Percentiles rank a stretch among this genome's conserved stretches.
Conservation (phyloP, 345 rosid genomes). For the Eucalyptus marginata region DNA sequence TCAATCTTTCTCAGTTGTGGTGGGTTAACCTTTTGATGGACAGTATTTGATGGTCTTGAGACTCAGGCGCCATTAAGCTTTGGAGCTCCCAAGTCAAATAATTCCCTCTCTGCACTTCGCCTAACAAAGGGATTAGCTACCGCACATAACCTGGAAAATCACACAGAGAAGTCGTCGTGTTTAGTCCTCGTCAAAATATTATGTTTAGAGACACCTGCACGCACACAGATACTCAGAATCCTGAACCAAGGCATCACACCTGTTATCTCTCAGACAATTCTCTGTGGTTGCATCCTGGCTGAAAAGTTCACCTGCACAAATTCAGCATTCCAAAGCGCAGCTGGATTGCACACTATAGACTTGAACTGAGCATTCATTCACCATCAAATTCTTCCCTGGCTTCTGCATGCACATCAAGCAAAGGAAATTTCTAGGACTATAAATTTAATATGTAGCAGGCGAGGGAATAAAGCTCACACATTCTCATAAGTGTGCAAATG, state of each 20-base stretch:
- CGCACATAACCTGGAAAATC: constrained; percentile 44
- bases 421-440: neutral
- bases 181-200: too few relatives aligned
- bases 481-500: neutral
- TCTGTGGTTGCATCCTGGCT: constrained; percentile 34
- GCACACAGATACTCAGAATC: neutral
- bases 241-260: constrained; percentile 19
- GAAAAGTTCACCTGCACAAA: constrained; percentile 81
- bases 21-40: constrained; percentile 3
- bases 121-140: constrained; percentile 51
- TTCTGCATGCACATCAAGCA: constrained; percentile 28
- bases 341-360: constrained; percentile 87
- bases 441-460: neutral
- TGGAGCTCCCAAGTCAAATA: constrained; percentile 12
- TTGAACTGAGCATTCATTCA: constrained; percentile 48
- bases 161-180: too few relatives aligned
- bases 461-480: neutral
- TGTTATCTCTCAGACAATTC: constrained; percentile 87
- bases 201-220: neutral
- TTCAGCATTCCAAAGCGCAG: constrained; percentile 78
- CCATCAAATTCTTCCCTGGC: constrained; percentile 61
- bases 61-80: constrained; percentile 13
- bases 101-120: constrained; percentile 33
- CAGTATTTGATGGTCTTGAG: constrained; percentile 10
- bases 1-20: constrained; percentile 20